Percentiles rank a stretch among this genome's conserved stretches.
Evolutionary conservation across 2,329 filamentous ascomycete genomes (phyloP).

Genomic region (Arthroderma sp.): DNA sequence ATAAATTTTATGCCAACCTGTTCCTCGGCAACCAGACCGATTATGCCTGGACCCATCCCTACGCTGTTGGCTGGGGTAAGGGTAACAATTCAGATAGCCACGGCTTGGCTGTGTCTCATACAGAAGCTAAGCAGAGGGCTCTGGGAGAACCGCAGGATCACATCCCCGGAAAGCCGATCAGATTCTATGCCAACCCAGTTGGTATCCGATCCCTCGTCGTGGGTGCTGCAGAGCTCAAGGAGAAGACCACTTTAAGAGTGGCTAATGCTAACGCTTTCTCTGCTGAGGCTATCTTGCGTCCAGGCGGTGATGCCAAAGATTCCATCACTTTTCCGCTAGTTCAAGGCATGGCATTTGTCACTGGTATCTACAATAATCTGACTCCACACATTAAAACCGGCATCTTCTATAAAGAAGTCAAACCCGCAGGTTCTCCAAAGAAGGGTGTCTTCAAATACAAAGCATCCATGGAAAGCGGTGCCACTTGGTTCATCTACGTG

Average conservation of each 20-base stretch:
- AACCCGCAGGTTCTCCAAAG: constrained; percentile 41
- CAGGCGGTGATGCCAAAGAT: constrained; percentile 39
- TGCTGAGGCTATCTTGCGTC: constrained; percentile 54
- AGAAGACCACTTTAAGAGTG: constrained; percentile 43
- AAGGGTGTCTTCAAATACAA: constrained; percentile 62
- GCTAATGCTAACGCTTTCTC: constrained; percentile 44
- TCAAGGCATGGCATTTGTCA: constrained; percentile 82
- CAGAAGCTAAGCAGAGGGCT: constrained; percentile 53
- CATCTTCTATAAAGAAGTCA: constrained; percentile 58
- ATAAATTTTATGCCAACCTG: constrained; percentile 62
- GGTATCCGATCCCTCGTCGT: constrained; percentile 70
- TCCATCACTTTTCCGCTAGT: constrained; percentile 67
- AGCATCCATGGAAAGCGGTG: constrained; percentile 57
- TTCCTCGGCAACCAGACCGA: constrained; percentile 60
- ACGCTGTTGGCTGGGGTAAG: constrained; percentile 54
- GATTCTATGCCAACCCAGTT: constrained; percentile 69
- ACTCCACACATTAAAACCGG: constrained; percentile 62
- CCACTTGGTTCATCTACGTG: constrained; percentile 70
- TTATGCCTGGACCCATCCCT: constrained; percentile 63
- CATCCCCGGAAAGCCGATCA: constrained; percentile 43
- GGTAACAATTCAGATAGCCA: constrained; percentile 52
- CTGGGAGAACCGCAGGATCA: constrained; percentile 46
- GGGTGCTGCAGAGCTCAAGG: constrained; percentile 60
- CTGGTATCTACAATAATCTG: constrained; percentile 57
- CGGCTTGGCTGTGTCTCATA: constrained; percentile 66